A percentile compares a stretch with the other conserved stretches of the same genome.
Evolutionary conservation across 176 grass and related monocot genomes (phyloP).

Genomic region (Aegilops umbellulata): DNA sequence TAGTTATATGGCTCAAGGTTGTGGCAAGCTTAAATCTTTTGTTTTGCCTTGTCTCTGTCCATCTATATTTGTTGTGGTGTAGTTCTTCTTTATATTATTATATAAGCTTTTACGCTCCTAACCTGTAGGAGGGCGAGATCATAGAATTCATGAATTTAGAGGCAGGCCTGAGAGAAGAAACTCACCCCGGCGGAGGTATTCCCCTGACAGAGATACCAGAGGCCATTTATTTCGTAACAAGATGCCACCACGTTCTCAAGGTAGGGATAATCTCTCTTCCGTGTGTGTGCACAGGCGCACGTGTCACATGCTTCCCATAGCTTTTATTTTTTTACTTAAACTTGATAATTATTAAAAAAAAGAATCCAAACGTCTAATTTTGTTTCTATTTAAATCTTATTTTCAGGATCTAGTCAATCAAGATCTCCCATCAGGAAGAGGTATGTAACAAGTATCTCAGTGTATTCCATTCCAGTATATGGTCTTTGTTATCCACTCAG

Average conservation of each 20-base stretch:
- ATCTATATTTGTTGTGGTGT: constrained; percentile 4
- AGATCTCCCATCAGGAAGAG: constrained; percentile 67
- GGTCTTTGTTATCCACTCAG: not conserved
- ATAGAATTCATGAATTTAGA: constrained; percentile 65
- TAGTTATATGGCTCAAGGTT: constrained; percentile 51
- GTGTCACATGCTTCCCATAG: not conserved
- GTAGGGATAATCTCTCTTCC: constrained; percentile 48
- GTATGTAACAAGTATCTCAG: constrained; percentile 18
- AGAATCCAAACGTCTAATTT: not conserved
- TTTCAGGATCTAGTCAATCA: constrained; percentile 68
- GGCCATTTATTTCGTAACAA: constrained; percentile 46
- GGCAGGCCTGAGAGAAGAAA: constrained; percentile 69
- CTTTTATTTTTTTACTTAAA: not conserved
- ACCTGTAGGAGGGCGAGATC: constrained; percentile 56
- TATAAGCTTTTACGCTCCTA: not conserved
- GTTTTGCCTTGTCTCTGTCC: constrained; percentile 34
- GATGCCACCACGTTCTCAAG: constrained; percentile 50
- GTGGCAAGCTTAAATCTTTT: constrained; percentile 61
- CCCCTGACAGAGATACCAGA: constrained; percentile 64
- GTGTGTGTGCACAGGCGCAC: not conserved
- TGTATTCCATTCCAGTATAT: constrained; percentile 6
- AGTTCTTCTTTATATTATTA: not conserved
- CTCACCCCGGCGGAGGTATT: constrained; percentile 63
- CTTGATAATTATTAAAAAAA: not conserved
- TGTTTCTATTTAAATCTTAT: not conserved